Conservation (phyloP, 441 rosid species). For the Arabidopsis lyrata region DNA sequence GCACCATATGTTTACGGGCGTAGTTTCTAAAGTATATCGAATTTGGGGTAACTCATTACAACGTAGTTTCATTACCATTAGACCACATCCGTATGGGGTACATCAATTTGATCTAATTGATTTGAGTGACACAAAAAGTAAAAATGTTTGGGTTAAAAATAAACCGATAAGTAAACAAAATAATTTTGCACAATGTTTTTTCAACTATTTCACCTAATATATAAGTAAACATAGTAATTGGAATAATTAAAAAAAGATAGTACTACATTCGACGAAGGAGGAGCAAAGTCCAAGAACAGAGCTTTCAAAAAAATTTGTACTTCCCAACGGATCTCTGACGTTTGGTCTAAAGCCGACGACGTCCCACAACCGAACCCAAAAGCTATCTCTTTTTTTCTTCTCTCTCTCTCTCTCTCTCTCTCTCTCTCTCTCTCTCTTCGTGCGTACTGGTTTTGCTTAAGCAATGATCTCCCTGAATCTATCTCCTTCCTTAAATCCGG, state of each 20-base stretch:
- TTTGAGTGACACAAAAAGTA: no score
- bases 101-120: no score
- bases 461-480: conserved; percentile 47
- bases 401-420: conserved; percentile 24
- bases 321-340: conserved; percentile 47
- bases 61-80: no score
- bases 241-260: background rate
- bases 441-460: conserved; percentile 7
- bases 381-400: conserved; percentile 8
- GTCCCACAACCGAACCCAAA: background rate
- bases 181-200: no score
- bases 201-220: no score
- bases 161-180: no score
- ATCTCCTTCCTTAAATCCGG: conserved; percentile 48
- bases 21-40: no score
- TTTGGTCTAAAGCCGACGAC: conserved; percentile 37
- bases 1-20: no score
- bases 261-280: background rate
- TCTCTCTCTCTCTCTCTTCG: conserved; percentile 19
- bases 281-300: conserved; percentile 43
- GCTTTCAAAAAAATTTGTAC: conserved; percentile 36
- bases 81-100: no score
- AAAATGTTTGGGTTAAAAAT: no score
- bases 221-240: no score
- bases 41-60: no score